Conservation (phyloP, 371 early-diverging fungal species). For the Mortierella sp. region DNA sequence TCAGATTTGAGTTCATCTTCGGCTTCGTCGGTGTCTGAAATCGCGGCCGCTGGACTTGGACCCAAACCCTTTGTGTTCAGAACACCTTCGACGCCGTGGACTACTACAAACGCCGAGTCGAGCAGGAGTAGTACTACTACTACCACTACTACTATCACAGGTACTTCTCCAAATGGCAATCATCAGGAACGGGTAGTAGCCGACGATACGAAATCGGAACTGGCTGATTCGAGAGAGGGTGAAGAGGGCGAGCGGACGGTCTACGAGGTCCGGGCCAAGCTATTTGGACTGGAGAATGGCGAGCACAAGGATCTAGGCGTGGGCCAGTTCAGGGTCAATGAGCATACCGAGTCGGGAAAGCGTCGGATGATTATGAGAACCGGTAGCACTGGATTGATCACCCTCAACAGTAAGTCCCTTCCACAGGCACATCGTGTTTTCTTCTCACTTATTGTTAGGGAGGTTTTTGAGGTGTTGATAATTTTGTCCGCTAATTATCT, state of each 20-base stretch:
- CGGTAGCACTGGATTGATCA: slow-evolving; percentile 29
- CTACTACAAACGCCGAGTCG: not conserved
- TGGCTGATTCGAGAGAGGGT: slow-evolving; percentile 40
- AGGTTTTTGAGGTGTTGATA: not conserved
- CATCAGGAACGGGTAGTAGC: slow-evolving; percentile 34
- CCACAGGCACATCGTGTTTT: not conserved
- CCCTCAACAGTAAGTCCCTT: slow-evolving; percentile 43
- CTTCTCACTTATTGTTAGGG: not conserved
- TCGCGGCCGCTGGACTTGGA: not conserved
- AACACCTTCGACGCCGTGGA: slow-evolving; percentile 2
- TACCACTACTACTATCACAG: no score
- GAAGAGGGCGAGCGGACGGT: slow-evolving; percentile 48
- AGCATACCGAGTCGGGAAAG: slow-evolving; percentile 27
- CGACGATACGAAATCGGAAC: slow-evolving; percentile 44
- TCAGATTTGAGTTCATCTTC: not conserved
- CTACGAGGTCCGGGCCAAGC: slow-evolving; percentile 43
- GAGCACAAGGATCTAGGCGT: slow-evolving; percentile 41
- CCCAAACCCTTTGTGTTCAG: slow-evolving; percentile 25
- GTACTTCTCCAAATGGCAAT: no score
- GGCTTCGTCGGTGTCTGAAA: not conserved
- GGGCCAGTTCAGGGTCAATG: slow-evolving; percentile 53
- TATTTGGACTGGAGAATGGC: slow-evolving; percentile 15
- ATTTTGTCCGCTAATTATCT: not conserved
- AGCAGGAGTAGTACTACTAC: not conserved
- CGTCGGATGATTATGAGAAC: slow-evolving; percentile 54